Evolutionary conservation across 768 basidiomycete species (phyloP).

Genomic region (Dacryopinax primogenitus): DNA sequence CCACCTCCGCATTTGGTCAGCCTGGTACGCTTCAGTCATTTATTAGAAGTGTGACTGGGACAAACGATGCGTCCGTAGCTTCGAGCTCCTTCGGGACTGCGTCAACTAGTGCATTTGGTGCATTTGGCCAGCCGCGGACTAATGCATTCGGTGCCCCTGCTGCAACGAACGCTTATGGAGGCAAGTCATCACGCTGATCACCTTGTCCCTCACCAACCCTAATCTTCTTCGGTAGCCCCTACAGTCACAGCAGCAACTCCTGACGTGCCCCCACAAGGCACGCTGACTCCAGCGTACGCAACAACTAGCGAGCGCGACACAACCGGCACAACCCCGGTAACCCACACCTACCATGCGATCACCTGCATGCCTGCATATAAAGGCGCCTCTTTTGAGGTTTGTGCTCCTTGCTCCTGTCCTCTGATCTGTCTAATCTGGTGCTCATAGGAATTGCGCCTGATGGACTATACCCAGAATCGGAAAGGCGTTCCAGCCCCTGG

Average conservation of each 20-base stretch:
- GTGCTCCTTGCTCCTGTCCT: constrained; percentile 20
- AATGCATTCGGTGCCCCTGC: background rate
- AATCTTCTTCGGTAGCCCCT: no score
- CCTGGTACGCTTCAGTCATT: background rate
- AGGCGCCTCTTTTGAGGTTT: constrained; percentile 64
- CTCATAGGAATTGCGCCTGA: constrained; percentile 55
- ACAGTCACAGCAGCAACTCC: background rate
- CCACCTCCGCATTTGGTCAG: background rate
- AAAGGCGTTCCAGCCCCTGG: constrained; percentile 39
- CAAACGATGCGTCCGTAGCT: background rate
- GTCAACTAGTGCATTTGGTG: background rate
- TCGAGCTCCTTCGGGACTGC: background rate
- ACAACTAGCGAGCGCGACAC: constrained; percentile 55
- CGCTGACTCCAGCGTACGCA: constrained; percentile 50
- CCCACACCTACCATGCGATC: constrained; percentile 68
- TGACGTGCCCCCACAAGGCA: constrained; percentile 30
- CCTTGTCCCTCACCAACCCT: no score
- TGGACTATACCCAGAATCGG: constrained; percentile 63
- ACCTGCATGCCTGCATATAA: constrained; percentile 66
- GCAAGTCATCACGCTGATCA: no score
- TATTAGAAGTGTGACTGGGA: background rate
- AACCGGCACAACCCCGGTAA: constrained; percentile 29
- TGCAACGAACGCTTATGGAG: background rate
- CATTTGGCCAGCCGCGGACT: background rate
- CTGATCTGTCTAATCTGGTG: constrained; percentile 19